phyloP scores from a whole-genome alignment of 148 eudicot genomes.

The Agrostemma githago region DNA sequence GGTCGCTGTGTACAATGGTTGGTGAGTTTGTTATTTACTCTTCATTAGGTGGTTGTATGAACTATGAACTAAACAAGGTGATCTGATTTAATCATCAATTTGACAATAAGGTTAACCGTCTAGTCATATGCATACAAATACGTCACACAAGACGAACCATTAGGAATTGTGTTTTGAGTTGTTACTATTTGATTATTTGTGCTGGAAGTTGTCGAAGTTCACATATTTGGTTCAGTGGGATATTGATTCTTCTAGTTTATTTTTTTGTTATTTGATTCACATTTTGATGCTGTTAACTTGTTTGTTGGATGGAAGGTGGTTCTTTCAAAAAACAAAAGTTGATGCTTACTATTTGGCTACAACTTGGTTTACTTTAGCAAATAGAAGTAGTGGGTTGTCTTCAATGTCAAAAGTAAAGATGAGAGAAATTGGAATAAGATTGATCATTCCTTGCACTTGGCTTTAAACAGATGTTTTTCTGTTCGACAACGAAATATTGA shows the following conservation, averaged over 20 bases:
- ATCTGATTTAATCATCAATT: background rate
- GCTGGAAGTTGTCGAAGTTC: too few relatives aligned
- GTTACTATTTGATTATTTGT: background rate
- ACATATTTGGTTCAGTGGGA: background rate
- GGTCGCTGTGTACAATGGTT: background rate
- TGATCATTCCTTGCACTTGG: background rate
- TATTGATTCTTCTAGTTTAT: background rate
- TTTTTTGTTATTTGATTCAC: background rate
- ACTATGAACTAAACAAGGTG: background rate
- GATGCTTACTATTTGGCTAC: background rate
- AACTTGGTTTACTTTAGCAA: background rate
- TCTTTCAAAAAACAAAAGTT: background rate
- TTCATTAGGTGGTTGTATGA: background rate
- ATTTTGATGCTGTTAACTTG: constrained; percentile 6
- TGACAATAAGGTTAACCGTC: background rate
- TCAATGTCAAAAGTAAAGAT: background rate
- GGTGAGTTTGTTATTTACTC: background rate
- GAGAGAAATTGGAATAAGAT: background rate
- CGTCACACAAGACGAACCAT: background rate
- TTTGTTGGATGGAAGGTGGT: background rate
- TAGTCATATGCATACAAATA: background rate
- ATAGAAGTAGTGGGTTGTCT: background rate
- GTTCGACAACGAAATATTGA: background rate
- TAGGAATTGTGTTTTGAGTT: background rate
- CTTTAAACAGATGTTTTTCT: background rate